Evolutionary conservation across 2,329 filamentous ascomycete genomes (phyloP).

Genomic region (Stromatinia cepivora): DNA sequence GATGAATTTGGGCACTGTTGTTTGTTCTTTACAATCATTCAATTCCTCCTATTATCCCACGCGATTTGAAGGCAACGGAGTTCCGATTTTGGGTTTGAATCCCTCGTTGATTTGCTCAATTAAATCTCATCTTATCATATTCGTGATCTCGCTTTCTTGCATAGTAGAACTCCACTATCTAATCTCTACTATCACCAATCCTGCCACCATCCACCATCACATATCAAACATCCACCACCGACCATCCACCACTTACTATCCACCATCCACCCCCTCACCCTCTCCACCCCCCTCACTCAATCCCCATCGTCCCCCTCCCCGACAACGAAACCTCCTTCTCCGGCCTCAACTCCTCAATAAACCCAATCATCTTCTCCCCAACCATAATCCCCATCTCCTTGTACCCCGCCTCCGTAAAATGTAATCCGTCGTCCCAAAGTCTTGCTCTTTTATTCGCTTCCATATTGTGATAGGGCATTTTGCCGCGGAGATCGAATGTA

Average conservation of each 20-base stretch:
- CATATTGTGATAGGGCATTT: constrained; percentile 57
- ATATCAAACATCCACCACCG: neutral
- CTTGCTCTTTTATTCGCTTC: constrained; percentile 46
- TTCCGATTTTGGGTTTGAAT: neutral
- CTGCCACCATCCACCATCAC: neutral
- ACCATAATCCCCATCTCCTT: constrained; percentile 60
- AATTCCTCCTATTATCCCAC: too few species aligned
- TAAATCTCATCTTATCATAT: neutral
- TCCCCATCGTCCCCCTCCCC: constrained; percentile 3
- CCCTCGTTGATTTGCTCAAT: too few species aligned
- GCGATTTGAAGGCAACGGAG: neutral
- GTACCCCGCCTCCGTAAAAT: constrained; percentile 61
- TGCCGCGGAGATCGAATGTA: constrained; percentile 55
- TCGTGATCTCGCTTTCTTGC: too few species aligned
- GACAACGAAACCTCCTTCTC: neutral
- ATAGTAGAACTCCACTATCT: neutral
- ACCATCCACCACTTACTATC: too few species aligned
- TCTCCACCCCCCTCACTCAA: neutral
- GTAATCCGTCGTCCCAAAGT: constrained; percentile 64
- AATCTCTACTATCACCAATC: neutral
- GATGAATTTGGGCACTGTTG: too few species aligned
- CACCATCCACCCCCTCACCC: neutral
- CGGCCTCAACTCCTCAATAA: constrained; percentile 41
- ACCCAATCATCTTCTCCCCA: constrained; percentile 52
- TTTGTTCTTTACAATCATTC: too few species aligned